phyloP scores from a whole-genome alignment of 1,284 basidiomycete genomes.

The Pascua sp. region DNA sequence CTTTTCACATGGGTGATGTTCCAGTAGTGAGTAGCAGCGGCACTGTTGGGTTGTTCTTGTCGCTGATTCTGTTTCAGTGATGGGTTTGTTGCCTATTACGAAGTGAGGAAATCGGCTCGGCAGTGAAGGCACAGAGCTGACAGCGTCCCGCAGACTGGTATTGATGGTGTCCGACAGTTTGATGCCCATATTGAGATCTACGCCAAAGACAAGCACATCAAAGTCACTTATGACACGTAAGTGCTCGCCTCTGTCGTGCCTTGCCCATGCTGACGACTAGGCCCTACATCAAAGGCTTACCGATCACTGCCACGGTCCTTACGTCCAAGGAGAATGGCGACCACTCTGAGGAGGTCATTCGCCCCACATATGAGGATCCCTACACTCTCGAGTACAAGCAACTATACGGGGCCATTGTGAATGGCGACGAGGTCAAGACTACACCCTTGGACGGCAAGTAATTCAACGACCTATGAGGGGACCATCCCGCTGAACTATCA shows the following conservation, averaged over 20 bases:
- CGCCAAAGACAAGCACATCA: constrained; percentile 46
- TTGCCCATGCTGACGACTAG: constrained; percentile 15
- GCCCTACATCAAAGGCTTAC: constrained; percentile 51
- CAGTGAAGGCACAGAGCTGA: no score
- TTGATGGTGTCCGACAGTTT: constrained; percentile 49
- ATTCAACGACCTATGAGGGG: no score
- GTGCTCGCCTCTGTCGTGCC: no score
- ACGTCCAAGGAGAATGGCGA: constrained; percentile 36
- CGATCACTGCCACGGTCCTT: constrained; percentile 46
- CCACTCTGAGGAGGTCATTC: constrained; percentile 33
- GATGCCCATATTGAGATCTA: constrained; percentile 52
- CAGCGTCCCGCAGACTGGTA: no score
- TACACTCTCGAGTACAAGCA: constrained; percentile 46
- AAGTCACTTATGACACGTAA: constrained; percentile 49
- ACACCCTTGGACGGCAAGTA: constrained; percentile 27
- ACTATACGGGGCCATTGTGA: constrained; percentile 37
- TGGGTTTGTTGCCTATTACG: constrained; percentile 41
- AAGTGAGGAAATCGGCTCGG: no score
- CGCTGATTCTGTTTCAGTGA: no score
- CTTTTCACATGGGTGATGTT: constrained; percentile 12
- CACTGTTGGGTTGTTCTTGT: background rate
- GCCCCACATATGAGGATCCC: constrained; percentile 49
- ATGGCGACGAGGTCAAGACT: constrained; percentile 38
- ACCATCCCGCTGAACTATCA: background rate
- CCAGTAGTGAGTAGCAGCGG: constrained; percentile 9